Base-by-base conservation (phyloP, 139 green algal species). In the Bryopsis sp. region DNA sequence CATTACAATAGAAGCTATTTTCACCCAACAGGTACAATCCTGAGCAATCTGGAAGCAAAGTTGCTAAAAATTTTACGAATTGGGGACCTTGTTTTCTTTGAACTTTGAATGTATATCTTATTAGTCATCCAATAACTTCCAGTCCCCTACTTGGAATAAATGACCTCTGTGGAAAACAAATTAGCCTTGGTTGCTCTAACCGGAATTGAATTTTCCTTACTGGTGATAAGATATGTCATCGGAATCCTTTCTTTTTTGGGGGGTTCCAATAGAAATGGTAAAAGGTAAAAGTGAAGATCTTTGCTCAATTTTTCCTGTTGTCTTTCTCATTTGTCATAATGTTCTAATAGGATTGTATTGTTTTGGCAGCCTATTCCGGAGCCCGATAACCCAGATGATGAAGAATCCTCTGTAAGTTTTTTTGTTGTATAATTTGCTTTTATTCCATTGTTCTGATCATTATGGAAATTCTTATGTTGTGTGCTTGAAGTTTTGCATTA, bases 301-400 rank as follows among this genome's bases (percentile, higher is more conserved):
- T 19, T 19, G 43, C 11, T 50, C 15, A 11, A 50, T 50, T 11
- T 50, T 50, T 50, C 11, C 19, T 19, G 19, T 19, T 19, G 19
- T 50, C 43, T 50, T 19, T 50, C 43, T 50, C 19, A 50, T 50
- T 19, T 26, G 43, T 11, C 43, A 50, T 26, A 26, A 50, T 50
- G 15, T 50, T 50, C 43, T 19, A 50, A 50, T 26, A 50, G 15
- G 43, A 50, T 26, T 50, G 43, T 50, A 19, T 50, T 11, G 19
- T 50, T 19, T 11, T 26, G 31, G 50, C 33, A 61, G 31, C 58
- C 58, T 11, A 11, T 39, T 22, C 58, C 58, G 6, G 58, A 65
- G 31, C 39, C 39, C 7, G 58, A 65, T 31, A 65, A 65, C 43
- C 58, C 58, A 65, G 58, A 65, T 28, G 58, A 65, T 65, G 32